Conservation (phyloP, 2,329 filamentous ascomycete species). For the Microcyclosporella mali region DNA sequence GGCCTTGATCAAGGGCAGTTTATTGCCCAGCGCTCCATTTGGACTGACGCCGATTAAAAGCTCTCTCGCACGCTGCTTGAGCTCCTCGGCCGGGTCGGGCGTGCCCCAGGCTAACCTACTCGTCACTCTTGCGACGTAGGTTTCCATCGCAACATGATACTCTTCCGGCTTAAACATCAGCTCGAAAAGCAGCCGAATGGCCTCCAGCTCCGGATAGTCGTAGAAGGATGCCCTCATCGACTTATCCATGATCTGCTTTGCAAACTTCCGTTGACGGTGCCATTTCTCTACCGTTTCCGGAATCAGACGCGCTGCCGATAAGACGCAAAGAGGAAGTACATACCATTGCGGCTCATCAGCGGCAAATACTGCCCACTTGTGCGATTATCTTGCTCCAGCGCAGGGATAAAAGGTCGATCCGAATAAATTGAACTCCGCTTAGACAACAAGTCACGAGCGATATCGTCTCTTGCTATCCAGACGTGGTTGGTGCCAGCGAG, state of each 20-base stretch:
- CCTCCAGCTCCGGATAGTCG: conserved; percentile 41
- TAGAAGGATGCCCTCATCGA: conserved; percentile 38
- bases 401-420: conserved; percentile 42
- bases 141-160: conserved; percentile 42
- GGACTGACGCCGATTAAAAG: conserved; percentile 43
- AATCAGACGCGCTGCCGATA: neutral
- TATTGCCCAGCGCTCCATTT: conserved; percentile 42
- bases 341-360: conserved; percentile 40
- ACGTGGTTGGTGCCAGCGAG: conserved; percentile 42
- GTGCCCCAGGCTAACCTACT: conserved; percentile 43
- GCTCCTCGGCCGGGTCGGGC: conserved; percentile 39
- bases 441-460: conserved; percentile 39
- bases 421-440: conserved; percentile 44
- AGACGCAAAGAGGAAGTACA: conserved; percentile 33
- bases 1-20: conserved; percentile 41
- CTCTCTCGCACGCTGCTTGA: conserved; percentile 43
- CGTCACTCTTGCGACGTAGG: conserved; percentile 43
- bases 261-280: conserved; percentile 41
- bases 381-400: conserved; percentile 40
- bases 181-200: conserved; percentile 41
- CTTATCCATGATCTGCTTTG: conserved; percentile 41
- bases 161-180: conserved; percentile 38
- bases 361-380: conserved; percentile 42
- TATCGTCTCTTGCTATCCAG: conserved; percentile 40
- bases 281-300: conserved; percentile 20